Evolutionary conservation across 176 grass and related monocot genomes (phyloP).

Genomic region (Hsuehochloa calcarea): DNA sequence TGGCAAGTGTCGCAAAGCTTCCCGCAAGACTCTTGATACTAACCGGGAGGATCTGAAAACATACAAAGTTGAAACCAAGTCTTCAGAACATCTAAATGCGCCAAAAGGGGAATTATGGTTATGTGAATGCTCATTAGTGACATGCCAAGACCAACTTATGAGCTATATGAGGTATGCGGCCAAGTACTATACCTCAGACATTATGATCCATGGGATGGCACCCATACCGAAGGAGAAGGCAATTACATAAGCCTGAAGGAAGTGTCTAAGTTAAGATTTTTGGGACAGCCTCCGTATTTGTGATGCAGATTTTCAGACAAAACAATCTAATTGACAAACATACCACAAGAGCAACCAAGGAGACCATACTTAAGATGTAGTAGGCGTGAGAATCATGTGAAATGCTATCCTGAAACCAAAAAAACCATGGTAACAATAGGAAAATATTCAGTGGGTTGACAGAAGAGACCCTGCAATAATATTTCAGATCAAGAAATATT

Average conservation of each 20-base stretch:
- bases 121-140: background rate
- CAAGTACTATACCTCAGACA: slow-evolving; percentile 78
- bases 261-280: slow-evolving; percentile 17
- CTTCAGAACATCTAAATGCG: background rate
- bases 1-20: slow-evolving; percentile 81
- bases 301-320: background rate
- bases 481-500: background rate
- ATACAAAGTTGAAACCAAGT: background rate
- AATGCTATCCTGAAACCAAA: slow-evolving; percentile 56
- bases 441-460: background rate
- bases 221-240: slow-evolving; percentile 86
- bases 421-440: background rate
- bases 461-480: background rate
- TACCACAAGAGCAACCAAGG: slow-evolving; percentile 87
- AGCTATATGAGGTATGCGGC: background rate
- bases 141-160: slow-evolving; percentile 26
- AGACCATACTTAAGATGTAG: slow-evolving; percentile 71
- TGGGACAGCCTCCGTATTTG: background rate
- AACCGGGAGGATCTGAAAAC: slow-evolving; percentile 57
- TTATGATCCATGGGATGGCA: slow-evolving; percentile 98
- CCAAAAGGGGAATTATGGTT: background rate
- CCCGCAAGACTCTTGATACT: slow-evolving; percentile 91
- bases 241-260: slow-evolving; percentile 70
- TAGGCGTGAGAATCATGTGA: slow-evolving; percentile 58
- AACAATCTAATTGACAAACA: slow-evolving; percentile 7